These are phyloP conservation scores for Thielaviopsis musarum DNA, from an alignment of 2,329 filamentous ascomycete genomes.

Conservation along the genomic window DNA sequence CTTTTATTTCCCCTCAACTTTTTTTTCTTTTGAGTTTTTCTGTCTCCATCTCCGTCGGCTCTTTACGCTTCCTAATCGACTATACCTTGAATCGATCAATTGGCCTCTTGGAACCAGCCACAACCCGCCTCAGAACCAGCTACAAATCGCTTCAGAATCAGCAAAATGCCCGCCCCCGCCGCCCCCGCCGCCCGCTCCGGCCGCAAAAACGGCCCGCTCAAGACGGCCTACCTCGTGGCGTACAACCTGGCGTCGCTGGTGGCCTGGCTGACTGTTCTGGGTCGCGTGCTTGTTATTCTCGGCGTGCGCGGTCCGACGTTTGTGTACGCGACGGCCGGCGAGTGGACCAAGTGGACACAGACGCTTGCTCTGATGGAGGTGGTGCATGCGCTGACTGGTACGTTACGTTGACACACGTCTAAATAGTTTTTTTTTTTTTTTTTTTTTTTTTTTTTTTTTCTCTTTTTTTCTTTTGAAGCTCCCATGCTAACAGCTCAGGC, in stretches of 20 bases:
- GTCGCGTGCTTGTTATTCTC: constrained; percentile 43
- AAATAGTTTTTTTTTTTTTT: too few relatives aligned
- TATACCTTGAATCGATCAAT: too few relatives aligned
- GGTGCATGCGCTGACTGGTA: constrained; percentile 62
- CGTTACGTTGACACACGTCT: constrained; percentile 16
- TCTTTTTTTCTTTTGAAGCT: not conserved
- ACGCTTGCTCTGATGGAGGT: constrained; percentile 72
- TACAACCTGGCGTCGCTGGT: constrained; percentile 71
- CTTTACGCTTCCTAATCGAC: too few relatives aligned
- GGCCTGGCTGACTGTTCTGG: constrained; percentile 65
- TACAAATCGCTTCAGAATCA: not conserved
- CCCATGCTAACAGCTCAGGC: constrained; percentile 30
- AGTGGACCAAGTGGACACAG: constrained; percentile 65
- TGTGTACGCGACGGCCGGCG: constrained; percentile 45
- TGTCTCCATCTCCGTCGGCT: not conserved
- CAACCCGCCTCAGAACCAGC: not conserved
- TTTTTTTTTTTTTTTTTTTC: too few relatives aligned
- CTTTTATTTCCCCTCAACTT: not conserved
- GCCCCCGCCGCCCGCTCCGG: constrained; percentile 13
- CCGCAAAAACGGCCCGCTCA: constrained; percentile 19
- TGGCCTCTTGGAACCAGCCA: too few relatives aligned
- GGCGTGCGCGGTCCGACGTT: constrained; percentile 35
- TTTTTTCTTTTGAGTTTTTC: too few relatives aligned
- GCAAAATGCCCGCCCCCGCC: constrained; percentile 13
- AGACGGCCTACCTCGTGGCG: constrained; percentile 56